A percentile compares a stretch with the other conserved stretches of the same genome.
Conservation (phyloP, 352 stramenopile genomes). For the Phytophthora palmivora region DNA sequence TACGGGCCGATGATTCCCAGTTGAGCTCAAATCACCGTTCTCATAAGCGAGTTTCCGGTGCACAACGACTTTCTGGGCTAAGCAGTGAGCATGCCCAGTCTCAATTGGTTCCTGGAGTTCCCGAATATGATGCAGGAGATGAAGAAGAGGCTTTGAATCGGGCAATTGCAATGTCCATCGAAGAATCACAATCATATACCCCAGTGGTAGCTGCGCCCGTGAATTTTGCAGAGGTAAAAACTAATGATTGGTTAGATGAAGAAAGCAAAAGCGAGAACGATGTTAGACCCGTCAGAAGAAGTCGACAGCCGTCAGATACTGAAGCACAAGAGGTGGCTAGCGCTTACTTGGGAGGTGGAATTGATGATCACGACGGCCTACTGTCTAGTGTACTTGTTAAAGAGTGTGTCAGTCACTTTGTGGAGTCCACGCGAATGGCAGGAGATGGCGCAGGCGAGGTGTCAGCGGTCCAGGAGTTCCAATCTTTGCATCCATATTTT, state of each 20-base stretch:
- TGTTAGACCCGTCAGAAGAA: constrained; percentile 11
- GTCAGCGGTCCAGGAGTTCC: constrained; percentile 56
- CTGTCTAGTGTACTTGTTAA: constrained; percentile 82
- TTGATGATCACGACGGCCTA: constrained; percentile 66
- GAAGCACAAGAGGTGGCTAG: constrained; percentile 70
- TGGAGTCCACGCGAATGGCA: constrained; percentile 80
- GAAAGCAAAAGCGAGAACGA: constrained; percentile 50
- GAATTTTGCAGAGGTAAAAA: background rate
- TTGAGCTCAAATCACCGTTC: constrained; percentile 10
- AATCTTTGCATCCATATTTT: constrained; percentile 89
- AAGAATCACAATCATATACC: constrained; percentile 25
- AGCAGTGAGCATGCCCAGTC: constrained; percentile 1
- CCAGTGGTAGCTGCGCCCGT: background rate
- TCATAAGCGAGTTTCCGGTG: constrained; percentile 4
- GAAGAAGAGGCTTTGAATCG: constrained; percentile 44
- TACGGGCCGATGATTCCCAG: constrained; percentile 30
- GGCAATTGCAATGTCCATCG: constrained; percentile 55
- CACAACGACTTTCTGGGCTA: background rate
- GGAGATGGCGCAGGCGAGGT: constrained; percentile 48
- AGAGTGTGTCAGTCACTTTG: constrained; percentile 88
- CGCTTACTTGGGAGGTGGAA: constrained; percentile 49
- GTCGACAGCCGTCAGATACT: constrained; percentile 62
- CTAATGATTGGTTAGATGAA: constrained; percentile 17
- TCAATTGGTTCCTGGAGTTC: constrained; percentile 7
- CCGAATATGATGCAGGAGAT: constrained; percentile 19